Evolutionary conservation across 176 grass and related monocot genomes (phyloP).

Genomic region (Oryza longistaminata): DNA sequence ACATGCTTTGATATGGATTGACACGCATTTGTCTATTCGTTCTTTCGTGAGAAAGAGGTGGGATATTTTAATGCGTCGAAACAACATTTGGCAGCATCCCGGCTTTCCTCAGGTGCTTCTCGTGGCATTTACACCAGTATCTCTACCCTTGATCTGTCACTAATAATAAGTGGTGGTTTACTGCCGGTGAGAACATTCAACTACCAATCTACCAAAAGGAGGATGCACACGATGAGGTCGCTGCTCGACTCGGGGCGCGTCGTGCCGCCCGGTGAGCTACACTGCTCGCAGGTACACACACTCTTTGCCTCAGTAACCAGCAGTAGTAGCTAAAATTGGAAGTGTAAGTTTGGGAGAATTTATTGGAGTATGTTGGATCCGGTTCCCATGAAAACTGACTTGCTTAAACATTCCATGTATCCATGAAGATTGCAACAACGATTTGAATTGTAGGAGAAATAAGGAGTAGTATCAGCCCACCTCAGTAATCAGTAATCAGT

Average conservation of each 20-base stretch:
- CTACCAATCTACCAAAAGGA: not conserved
- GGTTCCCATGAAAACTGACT: not conserved
- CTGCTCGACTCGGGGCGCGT: slow-evolving; percentile 68
- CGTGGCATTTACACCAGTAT: too few relatives aligned
- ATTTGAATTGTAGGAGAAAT: not conserved
- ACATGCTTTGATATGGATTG: slow-evolving; percentile 4
- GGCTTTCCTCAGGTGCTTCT: not conserved
- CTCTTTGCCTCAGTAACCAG: slow-evolving; percentile 21
- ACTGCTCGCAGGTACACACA: slow-evolving; percentile 67
- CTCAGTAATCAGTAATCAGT: too few relatives aligned
- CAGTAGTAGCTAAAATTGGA: not conserved
- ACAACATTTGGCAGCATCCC: not conserved
- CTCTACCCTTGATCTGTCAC: not conserved
- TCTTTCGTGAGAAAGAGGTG: not conserved
- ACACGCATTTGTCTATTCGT: too few relatives aligned
- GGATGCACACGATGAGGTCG: slow-evolving; percentile 81
- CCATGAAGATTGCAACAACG: not conserved
- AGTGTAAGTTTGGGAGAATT: not conserved
- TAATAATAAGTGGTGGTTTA: not conserved
- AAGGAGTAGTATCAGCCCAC: not conserved
- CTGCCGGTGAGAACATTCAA: too few relatives aligned
- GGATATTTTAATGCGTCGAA: too few relatives aligned
- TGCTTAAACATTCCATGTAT: not conserved
- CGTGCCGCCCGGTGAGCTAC: slow-evolving; percentile 62
- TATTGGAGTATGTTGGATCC: slow-evolving; percentile 8